These are phyloP conservation scores for Xylaria sp. DNA, from an alignment of 2,329 filamentous ascomycete genomes.

Conservation along the genomic window DNA sequence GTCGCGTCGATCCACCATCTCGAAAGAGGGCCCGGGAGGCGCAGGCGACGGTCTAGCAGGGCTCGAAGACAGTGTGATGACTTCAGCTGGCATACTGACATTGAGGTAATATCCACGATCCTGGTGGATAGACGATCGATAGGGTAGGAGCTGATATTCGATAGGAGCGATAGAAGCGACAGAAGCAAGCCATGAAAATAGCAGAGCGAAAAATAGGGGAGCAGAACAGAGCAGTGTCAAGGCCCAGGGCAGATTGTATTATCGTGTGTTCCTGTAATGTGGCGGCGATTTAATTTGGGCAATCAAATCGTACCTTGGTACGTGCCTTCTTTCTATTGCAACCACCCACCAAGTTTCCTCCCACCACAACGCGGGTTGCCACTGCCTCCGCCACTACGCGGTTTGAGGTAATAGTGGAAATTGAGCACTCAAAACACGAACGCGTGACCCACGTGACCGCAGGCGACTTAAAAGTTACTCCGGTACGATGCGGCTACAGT, in stretches of 20 bases:
- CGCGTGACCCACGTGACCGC: constrained; percentile 22
- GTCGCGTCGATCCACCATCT: constrained; percentile 17
- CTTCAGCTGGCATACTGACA: constrained; percentile 50
- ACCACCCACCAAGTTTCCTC: neutral
- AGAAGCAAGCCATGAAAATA: neutral
- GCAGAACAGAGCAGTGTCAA: neutral
- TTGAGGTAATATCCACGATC: neutral
- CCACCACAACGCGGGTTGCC: neutral
- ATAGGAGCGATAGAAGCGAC: too few relatives aligned
- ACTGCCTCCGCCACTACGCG: constrained; percentile 4
- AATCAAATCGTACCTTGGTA: constrained; percentile 5
- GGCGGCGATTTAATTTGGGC: neutral
- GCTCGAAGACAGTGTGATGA: constrained; percentile 53
- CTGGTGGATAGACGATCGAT: neutral
- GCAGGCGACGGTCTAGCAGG: constrained; percentile 39
- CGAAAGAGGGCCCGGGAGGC: constrained; percentile 18
- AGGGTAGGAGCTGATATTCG: neutral
- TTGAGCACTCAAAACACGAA: constrained; percentile 13
- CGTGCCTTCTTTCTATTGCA: neutral
- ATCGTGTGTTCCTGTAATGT: neutral
- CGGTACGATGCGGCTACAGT: too few relatives aligned
- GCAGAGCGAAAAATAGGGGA: neutral
- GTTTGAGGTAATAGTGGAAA: constrained; percentile 11
- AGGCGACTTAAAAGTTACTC: neutral
- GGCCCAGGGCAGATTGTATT: neutral